phyloP scores from a whole-genome alignment of 805 yeast genomes.

The Kluyveromyces aestuarii region DNA sequence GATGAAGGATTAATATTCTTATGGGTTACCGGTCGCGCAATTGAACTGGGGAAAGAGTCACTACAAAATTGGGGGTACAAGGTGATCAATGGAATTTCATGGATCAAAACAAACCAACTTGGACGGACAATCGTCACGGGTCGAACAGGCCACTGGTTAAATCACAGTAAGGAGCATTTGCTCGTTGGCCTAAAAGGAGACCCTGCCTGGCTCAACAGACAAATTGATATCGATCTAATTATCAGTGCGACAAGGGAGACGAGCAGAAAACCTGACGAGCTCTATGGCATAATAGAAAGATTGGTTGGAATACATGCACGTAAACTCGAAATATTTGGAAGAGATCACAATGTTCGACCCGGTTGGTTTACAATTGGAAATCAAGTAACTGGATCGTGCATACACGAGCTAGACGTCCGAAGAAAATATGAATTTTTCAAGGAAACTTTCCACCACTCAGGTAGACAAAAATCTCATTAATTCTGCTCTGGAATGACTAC shows the following conservation, averaged over 20 bases:
- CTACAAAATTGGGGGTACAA: conserved; percentile 75
- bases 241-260: conserved; percentile 84
- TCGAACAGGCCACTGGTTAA: conserved; percentile 94
- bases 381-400: conserved; percentile 52
- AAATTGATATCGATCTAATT: conserved; percentile 65
- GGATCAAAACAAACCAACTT: conserved; percentile 88
- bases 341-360: conserved; percentile 74
- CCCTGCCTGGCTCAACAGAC: conserved; percentile 59
- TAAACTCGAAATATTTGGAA: conserved; percentile 83
- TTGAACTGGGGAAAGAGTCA: conserved; percentile 77
- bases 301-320: conserved; percentile 69
- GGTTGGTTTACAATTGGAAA: conserved; percentile 92
- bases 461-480: too few relatives aligned
- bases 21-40: conserved; percentile 95
- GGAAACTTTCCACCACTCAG: not conserved
- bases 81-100: conserved; percentile 69
- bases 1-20: conserved; percentile 75
- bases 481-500: too few relatives aligned
- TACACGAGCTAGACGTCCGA: conserved; percentile 51
- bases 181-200: conserved; percentile 78
- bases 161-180: conserved; percentile 88
- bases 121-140: conserved; percentile 89
- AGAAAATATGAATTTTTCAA: conserved; percentile 28
- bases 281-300: conserved; percentile 78
- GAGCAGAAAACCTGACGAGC: conserved; percentile 84